Evolutionary conservation across 768 basidiomycete genomes (phyloP), one percentile per base, ranked within the genome.

Genomic region (Scleroderma citrinum): DNA sequence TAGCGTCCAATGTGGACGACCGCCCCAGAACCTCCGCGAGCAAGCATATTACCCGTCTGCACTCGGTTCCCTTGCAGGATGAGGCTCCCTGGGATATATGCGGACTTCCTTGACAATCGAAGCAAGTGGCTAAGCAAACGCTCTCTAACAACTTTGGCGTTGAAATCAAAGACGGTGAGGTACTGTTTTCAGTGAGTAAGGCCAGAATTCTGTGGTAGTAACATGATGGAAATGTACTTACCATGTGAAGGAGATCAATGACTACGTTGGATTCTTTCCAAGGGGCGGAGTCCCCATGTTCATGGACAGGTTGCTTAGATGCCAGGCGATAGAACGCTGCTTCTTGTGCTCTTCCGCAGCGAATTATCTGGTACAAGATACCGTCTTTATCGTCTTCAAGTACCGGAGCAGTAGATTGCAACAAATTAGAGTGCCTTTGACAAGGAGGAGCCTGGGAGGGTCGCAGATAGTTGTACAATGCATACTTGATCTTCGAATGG

Each of bases 91-190:
- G 60, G 65, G 12, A 65, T 44, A 39, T 64, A 51, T 16, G 51
- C 55, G 4, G 52, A 65, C 35, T 65, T 65, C 40, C 63, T 63
- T 24, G 65, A 51, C 54, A 67, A 52, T 30, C 65, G 63, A 14
- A 64, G 60, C 30, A 63, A 55, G 30, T 42, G 46, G 31, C 58
- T 52, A 37, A 46, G 56, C 29, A 63, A 49, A 19, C 50, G 63
- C 34, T 35, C 34, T 35, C 34, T 35, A 13, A 35, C 5, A 35
- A 14, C 13, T n/a, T 13, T 7, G 13, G 34, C 4, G 12, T 35
- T 12, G 12, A n/a, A 3, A 13, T 35, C 34, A 35, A 6, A 13
- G n/a, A 35, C 13, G n/a, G 34, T 35, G 13, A 35, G 34, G 13
- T 35, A 35, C 34, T 35, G 13, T 4, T 13, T 35, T 14, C n/a